Evolutionary conservation across 805 yeast species (phyloP).

Genomic region (Kazachstania taianensis): DNA sequence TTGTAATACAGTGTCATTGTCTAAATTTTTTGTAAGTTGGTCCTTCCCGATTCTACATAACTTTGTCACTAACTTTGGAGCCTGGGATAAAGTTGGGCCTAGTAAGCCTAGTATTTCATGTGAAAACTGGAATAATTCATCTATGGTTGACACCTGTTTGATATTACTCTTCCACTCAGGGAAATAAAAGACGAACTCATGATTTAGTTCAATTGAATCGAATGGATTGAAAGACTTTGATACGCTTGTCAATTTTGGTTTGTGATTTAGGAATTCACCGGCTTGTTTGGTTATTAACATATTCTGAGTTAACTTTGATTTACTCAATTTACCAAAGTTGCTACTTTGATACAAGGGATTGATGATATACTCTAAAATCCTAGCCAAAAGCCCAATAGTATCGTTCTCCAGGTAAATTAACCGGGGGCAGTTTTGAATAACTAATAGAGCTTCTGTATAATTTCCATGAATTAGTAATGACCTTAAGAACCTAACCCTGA

Average conservation of each 20-base stretch:
- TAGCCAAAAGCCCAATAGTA: conserved; percentile 37
- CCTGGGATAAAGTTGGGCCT: conserved; percentile 45
- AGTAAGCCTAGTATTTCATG: conserved; percentile 41
- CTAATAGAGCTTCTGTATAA: conserved; percentile 48
- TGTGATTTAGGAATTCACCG: conserved; percentile 12
- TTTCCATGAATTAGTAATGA: conserved; percentile 49
- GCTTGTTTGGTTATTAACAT: conserved; percentile 8
- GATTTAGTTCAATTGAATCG: conserved; percentile 8
- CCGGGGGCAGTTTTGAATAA: conserved; percentile 53
- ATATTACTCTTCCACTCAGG: conserved; percentile 38
- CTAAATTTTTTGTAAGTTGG: conserved; percentile 16
- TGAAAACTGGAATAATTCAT: conserved; percentile 39
- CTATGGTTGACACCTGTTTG: conserved; percentile 30
- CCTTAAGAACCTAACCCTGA: conserved; percentile 41
- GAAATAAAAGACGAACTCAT: conserved; percentile 34
- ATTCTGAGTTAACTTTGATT: not conserved
- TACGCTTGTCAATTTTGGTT: conserved; percentile 12
- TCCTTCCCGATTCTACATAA: conserved; percentile 52
- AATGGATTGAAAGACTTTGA: conserved; percentile 11
- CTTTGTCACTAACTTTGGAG: conserved; percentile 41
- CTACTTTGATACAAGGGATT: conserved; percentile 32
- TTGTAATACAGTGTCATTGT: conserved; percentile 10
- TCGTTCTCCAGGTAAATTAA: conserved; percentile 45
- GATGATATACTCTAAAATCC: conserved; percentile 41
- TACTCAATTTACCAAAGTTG: not conserved